Percentiles rank a stretch among this genome's conserved stretches.
Evolutionary conservation across 306 rosid species (phyloP).

Genomic region (Cotoneaster glaucophyllus): DNA sequence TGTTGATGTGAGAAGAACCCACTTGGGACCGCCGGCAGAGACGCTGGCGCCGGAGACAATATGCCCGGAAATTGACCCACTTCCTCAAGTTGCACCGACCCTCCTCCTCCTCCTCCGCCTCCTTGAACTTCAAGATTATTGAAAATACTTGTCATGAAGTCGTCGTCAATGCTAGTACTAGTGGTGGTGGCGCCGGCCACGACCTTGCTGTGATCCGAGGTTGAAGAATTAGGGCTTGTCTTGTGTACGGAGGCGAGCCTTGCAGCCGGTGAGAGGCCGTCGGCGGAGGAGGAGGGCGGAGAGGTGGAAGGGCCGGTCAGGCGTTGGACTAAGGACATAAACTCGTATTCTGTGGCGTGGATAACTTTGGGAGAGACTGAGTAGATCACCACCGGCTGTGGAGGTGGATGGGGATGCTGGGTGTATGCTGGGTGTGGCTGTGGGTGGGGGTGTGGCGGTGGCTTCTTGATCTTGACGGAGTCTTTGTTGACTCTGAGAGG

Average conservation of each 20-base stretch:
- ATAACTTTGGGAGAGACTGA: slow-evolving; percentile 78
- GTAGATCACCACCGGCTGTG: slow-evolving; percentile 65
- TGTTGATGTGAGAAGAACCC: slow-evolving; percentile 40
- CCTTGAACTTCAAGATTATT: slow-evolving; percentile 21
- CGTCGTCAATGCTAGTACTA: slow-evolving; percentile 10
- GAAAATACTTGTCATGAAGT: slow-evolving; percentile 18
- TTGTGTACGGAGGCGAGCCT: slow-evolving; percentile 76
- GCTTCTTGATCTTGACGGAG: slow-evolving; percentile 73
- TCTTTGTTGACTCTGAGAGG: slow-evolving; percentile 69
- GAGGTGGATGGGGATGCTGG: slow-evolving; percentile 24
- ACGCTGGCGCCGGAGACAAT: slow-evolving; percentile 68
- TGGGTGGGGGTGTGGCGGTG: slow-evolving; percentile 45
- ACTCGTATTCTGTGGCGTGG: slow-evolving; percentile 49
- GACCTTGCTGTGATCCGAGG: neutral
- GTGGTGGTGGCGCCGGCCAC: neutral
- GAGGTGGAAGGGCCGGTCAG: slow-evolving; percentile 67
- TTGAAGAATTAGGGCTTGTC: slow-evolving; percentile 55
- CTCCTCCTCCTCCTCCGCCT: neutral
- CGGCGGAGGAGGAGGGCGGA: slow-evolving; percentile 38
- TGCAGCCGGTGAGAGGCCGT: slow-evolving; percentile 85
- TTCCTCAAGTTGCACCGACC: slow-evolving; percentile 22
- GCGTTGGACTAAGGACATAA: slow-evolving; percentile 88
- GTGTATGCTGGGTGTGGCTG: slow-evolving; percentile 14
- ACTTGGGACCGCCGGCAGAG: slow-evolving; percentile 50
- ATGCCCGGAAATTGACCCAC: slow-evolving; percentile 63